Conservation (phyloP, 305 asterid species). For the Rubia peregrina region DNA sequence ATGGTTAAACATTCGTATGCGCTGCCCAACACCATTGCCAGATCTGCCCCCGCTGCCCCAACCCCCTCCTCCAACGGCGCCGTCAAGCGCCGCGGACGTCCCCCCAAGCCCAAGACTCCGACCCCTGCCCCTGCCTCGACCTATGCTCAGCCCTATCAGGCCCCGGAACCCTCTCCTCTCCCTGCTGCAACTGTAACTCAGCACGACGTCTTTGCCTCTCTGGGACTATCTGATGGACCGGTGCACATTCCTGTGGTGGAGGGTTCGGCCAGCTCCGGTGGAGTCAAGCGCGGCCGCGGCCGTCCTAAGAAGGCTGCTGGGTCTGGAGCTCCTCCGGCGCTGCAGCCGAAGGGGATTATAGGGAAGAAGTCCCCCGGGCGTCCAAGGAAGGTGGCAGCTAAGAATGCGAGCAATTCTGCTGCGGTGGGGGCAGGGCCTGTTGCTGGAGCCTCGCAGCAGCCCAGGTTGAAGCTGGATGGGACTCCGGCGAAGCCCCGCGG, state of each 20-base stretch:
- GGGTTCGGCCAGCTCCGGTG: constrained; percentile 9
- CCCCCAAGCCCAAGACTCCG: constrained; percentile 46
- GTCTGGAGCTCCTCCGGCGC: constrained; percentile 10
- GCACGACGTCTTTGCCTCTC: constrained; percentile 26
- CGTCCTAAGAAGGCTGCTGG: constrained; percentile 50
- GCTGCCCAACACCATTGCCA: constrained; percentile 43
- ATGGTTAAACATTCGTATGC: constrained; percentile 70
- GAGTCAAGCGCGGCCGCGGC: constrained; percentile 38
- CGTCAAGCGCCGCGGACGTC: constrained; percentile 66
- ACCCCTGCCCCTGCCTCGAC: neutral
- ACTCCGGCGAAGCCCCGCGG: constrained; percentile 54
- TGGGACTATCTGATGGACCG: constrained; percentile 39
- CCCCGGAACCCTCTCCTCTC: neutral
- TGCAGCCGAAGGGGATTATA: neutral
- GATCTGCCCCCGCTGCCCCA: constrained; percentile 18
- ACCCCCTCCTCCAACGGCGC: constrained; percentile 17
- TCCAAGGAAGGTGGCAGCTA: constrained; percentile 15
- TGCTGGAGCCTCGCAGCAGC: constrained; percentile 37
- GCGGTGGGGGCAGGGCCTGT: constrained; percentile 13
- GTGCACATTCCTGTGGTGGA: constrained; percentile 23
- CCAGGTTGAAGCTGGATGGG: constrained; percentile 26
- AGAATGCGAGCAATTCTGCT: constrained; percentile 12
- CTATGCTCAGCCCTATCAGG: neutral
- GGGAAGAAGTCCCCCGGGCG: constrained; percentile 10
- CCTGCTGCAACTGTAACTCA: constrained; percentile 1